These are phyloP conservation scores for Sugiyamaella smithiae DNA, from an alignment of 805 yeast genomes.

Conservation along the genomic window DNA sequence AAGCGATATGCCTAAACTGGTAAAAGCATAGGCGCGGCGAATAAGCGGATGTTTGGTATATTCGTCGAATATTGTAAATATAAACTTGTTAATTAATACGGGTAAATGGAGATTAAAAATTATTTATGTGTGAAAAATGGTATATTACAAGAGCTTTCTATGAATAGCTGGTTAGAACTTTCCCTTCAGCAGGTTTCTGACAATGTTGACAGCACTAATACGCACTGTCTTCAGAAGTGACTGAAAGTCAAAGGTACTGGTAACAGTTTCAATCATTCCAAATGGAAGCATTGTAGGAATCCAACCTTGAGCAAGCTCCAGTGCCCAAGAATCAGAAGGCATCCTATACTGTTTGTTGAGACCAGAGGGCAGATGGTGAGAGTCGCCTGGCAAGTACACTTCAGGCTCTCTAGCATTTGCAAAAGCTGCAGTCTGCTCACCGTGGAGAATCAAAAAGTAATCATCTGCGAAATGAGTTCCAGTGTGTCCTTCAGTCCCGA, in stretches of 20 bases:
- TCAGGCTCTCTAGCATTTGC: constrained; percentile 64
- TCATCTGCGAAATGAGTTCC: constrained; percentile 98
- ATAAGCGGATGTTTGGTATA: not conserved
- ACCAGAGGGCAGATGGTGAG: constrained; percentile 76
- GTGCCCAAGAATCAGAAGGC: constrained; percentile 79
- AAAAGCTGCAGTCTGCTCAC: constrained; percentile 70
- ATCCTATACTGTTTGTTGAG: constrained; percentile 77
- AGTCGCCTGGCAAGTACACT: constrained; percentile 82
- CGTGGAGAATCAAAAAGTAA: constrained; percentile 85
- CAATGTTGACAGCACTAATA: constrained; percentile 78
- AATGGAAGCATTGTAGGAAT: constrained; percentile 97
- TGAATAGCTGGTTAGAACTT: constrained; percentile 51
- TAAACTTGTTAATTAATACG: too few relatives aligned
- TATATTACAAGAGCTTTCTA: too few relatives aligned
- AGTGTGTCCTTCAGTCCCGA: constrained; percentile 94
- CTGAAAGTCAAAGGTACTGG: constrained; percentile 75
- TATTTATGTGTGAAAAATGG: too few relatives aligned
- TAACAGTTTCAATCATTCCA: constrained; percentile 77
- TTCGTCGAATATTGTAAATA: too few relatives aligned
- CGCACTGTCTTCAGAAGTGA: constrained; percentile 67
- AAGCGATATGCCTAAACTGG: not conserved
- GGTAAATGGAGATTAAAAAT: too few relatives aligned
- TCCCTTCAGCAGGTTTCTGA: constrained; percentile 59
- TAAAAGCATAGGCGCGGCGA: not conserved
- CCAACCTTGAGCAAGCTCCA: constrained; percentile 98